A percentile compares a stretch with the other conserved stretches of the same genome.
These are phyloP conservation scores for Theileria orientalis DNA, from an alignment of 169 alveolate species.

Conservation along the genomic window DNA sequence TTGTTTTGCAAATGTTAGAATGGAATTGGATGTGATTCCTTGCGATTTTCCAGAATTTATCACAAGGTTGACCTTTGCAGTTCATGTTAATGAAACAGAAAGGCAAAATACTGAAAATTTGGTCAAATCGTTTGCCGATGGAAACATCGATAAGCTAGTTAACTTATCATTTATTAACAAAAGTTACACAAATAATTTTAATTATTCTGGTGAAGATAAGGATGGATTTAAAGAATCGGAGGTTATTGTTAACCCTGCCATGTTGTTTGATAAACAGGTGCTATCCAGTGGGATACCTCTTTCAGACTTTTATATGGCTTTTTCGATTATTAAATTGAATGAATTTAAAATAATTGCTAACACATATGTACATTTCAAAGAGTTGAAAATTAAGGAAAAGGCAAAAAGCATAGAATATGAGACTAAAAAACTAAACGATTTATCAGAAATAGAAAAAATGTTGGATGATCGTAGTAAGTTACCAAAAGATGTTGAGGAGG, in stretches of 20 bases:
- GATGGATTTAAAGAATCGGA: constrained; percentile 31
- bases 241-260: constrained; percentile 52
- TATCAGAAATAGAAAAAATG: constrained; percentile 10
- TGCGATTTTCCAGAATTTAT: constrained; percentile 49
- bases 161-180: constrained; percentile 17
- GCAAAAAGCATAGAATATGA: constrained; percentile 16
- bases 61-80: constrained; percentile 39
- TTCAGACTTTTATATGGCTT: constrained; percentile 69
- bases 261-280: constrained; percentile 63
- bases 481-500: constrained; percentile 23
- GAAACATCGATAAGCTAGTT: constrained; percentile 38
- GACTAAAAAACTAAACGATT: not conserved
- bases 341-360: constrained; percentile 58
- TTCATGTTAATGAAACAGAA: constrained; percentile 28
- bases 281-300: constrained; percentile 67
- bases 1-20: constrained; percentile 27
- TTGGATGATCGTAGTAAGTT: no score
- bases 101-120: constrained; percentile 24
- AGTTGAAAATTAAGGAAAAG: constrained; percentile 49
- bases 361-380: constrained; percentile 60
- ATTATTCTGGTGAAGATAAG: not conserved
- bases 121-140: constrained; percentile 50
- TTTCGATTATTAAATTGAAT: constrained; percentile 66
- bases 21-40: constrained; percentile 70
- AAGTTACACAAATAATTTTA: not conserved